Conservation (phyloP, 1,284 basidiomycete species). For the Trichosporon sp. region DNA sequence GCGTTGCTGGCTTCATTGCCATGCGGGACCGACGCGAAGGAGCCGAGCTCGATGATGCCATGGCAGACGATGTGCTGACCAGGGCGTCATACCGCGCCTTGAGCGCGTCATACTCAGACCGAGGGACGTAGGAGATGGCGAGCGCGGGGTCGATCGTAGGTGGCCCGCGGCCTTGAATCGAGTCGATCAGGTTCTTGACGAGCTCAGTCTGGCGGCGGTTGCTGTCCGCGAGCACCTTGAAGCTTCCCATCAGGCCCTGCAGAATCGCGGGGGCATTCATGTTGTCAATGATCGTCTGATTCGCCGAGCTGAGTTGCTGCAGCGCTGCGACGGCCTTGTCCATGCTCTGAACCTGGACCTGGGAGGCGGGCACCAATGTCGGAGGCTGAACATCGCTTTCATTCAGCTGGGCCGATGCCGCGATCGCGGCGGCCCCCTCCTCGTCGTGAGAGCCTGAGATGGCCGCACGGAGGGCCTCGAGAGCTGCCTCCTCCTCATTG, state of each 20-base stretch:
- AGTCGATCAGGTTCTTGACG: slow-evolving; percentile 27
- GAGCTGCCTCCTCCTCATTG: slow-evolving; percentile 27
- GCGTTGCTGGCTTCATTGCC: slow-evolving; percentile 10
- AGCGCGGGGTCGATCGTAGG: slow-evolving; percentile 29
- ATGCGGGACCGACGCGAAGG: slow-evolving; percentile 9
- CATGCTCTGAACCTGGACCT: slow-evolving; percentile 22
- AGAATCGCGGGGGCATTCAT: slow-evolving; percentile 30
- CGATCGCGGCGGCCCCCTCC: neutral
- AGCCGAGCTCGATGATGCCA: neutral
- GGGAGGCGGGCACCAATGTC: slow-evolving; percentile 17
- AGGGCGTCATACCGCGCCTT: slow-evolving; percentile 38
- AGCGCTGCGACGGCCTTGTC: slow-evolving; percentile 27
- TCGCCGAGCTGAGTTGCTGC: slow-evolving; percentile 23
- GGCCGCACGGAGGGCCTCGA: slow-evolving; percentile 36
- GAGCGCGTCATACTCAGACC: slow-evolving; percentile 37
- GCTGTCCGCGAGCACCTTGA: slow-evolving; percentile 32
- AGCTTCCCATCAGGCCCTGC: slow-evolving; percentile 29
- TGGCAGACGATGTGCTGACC: slow-evolving; percentile 16
- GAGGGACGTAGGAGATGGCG: slow-evolving; percentile 26
- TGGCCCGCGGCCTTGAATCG: slow-evolving; percentile 18
- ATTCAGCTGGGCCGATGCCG: neutral
- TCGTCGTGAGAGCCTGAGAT: slow-evolving; percentile 21
- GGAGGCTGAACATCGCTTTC: slow-evolving; percentile 10
- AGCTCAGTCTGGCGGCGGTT: slow-evolving; percentile 35
- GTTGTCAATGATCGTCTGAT: slow-evolving; percentile 29